Evolutionary conservation across 768 basidiomycete species (phyloP), one percentile per base, ranked within the genome.

Genomic region (Lactarius vividus): DNA sequence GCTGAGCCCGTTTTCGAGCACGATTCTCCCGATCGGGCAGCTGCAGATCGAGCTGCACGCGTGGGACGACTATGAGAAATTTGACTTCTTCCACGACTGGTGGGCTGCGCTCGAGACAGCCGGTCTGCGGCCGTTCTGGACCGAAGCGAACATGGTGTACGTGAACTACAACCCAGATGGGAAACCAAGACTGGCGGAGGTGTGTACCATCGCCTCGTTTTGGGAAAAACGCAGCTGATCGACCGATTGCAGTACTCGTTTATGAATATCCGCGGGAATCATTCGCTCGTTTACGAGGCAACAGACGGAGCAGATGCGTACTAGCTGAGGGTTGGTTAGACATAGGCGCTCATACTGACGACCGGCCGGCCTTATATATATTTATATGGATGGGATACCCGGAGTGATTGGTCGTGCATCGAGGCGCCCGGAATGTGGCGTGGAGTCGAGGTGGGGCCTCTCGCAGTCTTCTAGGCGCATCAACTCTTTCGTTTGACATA

Each of bases 111-210:
- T 91, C n/a, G 89, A 91, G 75, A 76, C 75, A 8, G 85, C 85
- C 2, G 89, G 89, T 0, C 76, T 91, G 52, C 78, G 89, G 37
- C 88, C 89, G 3, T 91, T 91, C 78, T 88, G 84, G 80, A 85
- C 83, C 4, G 88, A 90, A 76, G 74, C 81, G 28, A 83, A 81
- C 71, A 73, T 82, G 26, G 80, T 82, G 20, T 82, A 81, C 54
- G 69, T 79, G 20, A 82, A 82, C 70, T 76, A 80, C 28, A 73
- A 79, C 44, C 64, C 74, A 15, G 75, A 75, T 29, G 76, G 71
- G 55, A 75, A 73, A 9, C 79, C 82, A 1, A 77, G 76, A 28
- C 72, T 82, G 35, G 71, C 78, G 18, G 80, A 82, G 75, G 81
- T 81, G 69, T 0, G 56, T 42, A 16, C 13, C 40, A 4, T 52